These are phyloP conservation scores for Xylaria curta DNA, from an alignment of 495 filamentous ascomycete genomes.

Conservation along the genomic window DNA sequence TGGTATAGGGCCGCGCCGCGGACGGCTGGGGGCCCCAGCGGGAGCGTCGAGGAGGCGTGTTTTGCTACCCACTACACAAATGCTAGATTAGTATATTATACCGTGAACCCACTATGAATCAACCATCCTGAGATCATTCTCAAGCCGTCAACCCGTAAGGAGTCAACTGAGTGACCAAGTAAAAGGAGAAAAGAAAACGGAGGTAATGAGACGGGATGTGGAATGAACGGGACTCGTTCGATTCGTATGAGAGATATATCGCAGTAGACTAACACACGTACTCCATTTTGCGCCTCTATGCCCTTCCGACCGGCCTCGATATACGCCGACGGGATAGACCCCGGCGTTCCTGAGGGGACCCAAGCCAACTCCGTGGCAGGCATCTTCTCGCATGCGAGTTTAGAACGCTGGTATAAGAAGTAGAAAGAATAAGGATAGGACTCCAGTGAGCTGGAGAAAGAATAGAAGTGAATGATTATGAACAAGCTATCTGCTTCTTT, in stretches of 20 bases:
- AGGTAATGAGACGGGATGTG: background rate
- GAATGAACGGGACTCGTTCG: background rate
- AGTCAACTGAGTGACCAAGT: background rate
- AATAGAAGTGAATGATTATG: background rate
- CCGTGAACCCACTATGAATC: background rate
- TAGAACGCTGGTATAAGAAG: no score
- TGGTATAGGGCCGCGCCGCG: slow-evolving; percentile 26
- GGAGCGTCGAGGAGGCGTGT: slow-evolving; percentile 19
- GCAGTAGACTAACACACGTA: background rate
- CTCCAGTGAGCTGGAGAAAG: background rate
- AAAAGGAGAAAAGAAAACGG: background rate
- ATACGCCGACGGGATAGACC: background rate
- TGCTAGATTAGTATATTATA: background rate
- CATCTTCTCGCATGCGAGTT: slow-evolving; percentile 5
- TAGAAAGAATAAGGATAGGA: background rate
- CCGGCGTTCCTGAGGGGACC: slow-evolving; percentile 19
- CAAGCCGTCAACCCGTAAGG: background rate
- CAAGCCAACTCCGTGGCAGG: slow-evolving; percentile 27
- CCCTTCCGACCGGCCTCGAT: background rate
- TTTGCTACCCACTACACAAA: slow-evolving; percentile 25
- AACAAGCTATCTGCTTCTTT: background rate
- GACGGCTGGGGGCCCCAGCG: slow-evolving; percentile 18
- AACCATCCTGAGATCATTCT: background rate
- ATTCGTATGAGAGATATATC: background rate
- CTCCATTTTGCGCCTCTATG: slow-evolving; percentile 12